Evolutionary conservation across 495 filamentous ascomycete genomes (phyloP), one percentile per base, ranked within the genome.

Genomic region (Cudoniella acicularis): DNA sequence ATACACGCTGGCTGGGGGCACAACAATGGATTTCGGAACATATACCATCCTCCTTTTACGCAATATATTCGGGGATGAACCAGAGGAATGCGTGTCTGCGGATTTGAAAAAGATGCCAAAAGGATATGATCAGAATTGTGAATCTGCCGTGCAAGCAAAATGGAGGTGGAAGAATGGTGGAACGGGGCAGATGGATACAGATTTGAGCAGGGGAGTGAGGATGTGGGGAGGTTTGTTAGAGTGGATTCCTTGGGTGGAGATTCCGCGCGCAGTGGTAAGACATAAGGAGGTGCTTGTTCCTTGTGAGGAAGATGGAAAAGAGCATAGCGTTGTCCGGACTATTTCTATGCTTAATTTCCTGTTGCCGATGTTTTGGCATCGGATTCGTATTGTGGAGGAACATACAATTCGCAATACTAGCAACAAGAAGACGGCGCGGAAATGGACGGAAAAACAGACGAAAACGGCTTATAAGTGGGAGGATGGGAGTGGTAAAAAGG

Each of bases 1-100:
- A 20, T 86, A 80, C 57, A 67, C 75, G 2, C 70, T 86, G 0
- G 71, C 74, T 3, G 84, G 85, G 0, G 86, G 84, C n/a, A 64
- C 74, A 9, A 61, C 82, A 49, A 82, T 88, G 81, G 83, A 85
- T 59, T 69, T 83, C 4, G 77, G 75, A 4, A 73, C 76, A 0
- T 87, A 86, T 63, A 71, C 71, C 11, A 54, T 82, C 11, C 73
- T 71, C 17, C 60, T 41, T 30, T 40, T 65, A 20, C 40, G 63
- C 1, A n/a, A 54, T 2, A 58, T 59, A 16, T 56, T 65, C 36
- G 55, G 55, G 0, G 26, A 42, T 3, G 63, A 65, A 22, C 63
- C 63, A 17, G 55, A 55, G 25, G 59, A 56, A 25, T 65, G 59
- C 43, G 30, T 65, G 23, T 49, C 54, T 48, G 50, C 59, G 4